A percentile compares a stretch with the other conserved stretches of the same genome.
Evolutionary conservation across 768 basidiomycete genomes (phyloP).

Genomic region (Mycena crocata): DNA sequence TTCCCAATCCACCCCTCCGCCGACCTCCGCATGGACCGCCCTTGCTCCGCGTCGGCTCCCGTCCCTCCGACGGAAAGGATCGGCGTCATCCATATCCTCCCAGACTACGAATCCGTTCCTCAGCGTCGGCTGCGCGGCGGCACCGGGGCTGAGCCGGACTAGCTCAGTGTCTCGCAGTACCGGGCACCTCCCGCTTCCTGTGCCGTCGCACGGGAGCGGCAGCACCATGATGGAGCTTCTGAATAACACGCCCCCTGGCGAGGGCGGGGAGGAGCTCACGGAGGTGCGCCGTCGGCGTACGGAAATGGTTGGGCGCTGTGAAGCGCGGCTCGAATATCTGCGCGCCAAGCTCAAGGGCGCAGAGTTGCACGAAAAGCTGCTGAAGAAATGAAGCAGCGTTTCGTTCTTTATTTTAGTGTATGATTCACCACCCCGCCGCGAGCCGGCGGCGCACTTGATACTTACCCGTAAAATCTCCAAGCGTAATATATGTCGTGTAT

Average conservation of each 20-base stretch:
- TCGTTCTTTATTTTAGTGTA: not conserved
- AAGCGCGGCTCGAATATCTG: conserved; percentile 78
- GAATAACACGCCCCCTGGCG: conserved; percentile 27
- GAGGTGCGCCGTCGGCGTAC: conserved; percentile 74
- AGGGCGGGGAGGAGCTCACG: conserved; percentile 62
- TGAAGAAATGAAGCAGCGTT: conserved; percentile 45
- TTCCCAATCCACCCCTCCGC: conserved; percentile 38
- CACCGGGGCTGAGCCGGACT: conserved; percentile 26
- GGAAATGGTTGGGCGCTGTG: conserved; percentile 77
- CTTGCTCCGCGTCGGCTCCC: conserved; percentile 42
- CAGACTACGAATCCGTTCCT: conserved; percentile 43
- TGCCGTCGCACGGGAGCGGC: conserved; percentile 29
- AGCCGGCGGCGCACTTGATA: not conserved
- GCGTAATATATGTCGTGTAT: conserved; percentile 1
- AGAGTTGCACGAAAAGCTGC: conserved; percentile 67
- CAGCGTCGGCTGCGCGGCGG: conserved; percentile 27
- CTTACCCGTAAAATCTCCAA: conserved; percentile 6
- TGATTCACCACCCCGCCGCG: not conserved
- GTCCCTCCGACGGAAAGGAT: conserved; percentile 58
- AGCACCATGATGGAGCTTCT: conserved; percentile 35
- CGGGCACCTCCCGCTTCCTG: conserved; percentile 55
- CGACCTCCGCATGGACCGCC: conserved; percentile 36
- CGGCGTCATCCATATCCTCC: conserved; percentile 67
- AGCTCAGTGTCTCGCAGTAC: conserved; percentile 53
- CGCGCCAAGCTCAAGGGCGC: conserved; percentile 81